Conservation (phyloP, 805 yeast genomes). For the Barnettozyma wickerhamii region DNA sequence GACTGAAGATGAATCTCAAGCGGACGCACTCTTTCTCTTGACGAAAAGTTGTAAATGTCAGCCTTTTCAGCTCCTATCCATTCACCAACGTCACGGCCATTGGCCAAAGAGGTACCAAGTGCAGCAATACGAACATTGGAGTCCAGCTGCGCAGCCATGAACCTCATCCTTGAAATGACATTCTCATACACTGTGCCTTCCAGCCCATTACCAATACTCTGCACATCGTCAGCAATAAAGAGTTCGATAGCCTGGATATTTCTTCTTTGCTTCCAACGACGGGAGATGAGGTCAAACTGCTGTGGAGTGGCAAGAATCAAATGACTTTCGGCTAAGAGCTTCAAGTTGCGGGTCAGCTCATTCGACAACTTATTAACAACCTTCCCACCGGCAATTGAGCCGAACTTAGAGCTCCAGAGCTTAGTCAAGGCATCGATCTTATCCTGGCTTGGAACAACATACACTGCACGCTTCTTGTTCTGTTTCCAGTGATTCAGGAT, state of each 20-base stretch:
- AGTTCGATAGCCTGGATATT: constrained; percentile 65
- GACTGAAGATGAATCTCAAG: constrained; percentile 55
- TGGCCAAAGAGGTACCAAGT: constrained; percentile 64
- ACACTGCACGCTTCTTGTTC: constrained; percentile 66
- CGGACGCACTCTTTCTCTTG: constrained; percentile 53
- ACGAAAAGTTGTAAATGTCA: constrained; percentile 64
- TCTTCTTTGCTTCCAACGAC: constrained; percentile 79
- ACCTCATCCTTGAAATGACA: constrained; percentile 64
- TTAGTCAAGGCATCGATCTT: constrained; percentile 42
- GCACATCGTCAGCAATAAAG: constrained; percentile 70
- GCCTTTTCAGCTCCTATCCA: constrained; percentile 76
- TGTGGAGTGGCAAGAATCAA: constrained; percentile 72
- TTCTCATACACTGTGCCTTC: constrained; percentile 67
- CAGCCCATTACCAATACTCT: constrained; percentile 53
- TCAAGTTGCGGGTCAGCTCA: constrained; percentile 51
- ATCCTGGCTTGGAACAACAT: constrained; percentile 61
- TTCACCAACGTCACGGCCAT: constrained; percentile 72
- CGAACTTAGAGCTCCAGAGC: constrained; percentile 51
- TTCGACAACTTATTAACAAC: constrained; percentile 47
- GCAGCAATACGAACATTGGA: constrained; percentile 59
- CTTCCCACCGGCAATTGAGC: constrained; percentile 52
- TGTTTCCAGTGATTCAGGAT: constrained; percentile 68
- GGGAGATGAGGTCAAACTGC: constrained; percentile 68
- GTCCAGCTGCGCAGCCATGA: constrained; percentile 64
- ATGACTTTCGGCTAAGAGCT: constrained; percentile 55